Evolutionary conservation across 75 land plant genomes (phyloP), one percentile per base, ranked within the genome.

Genomic region (Adiantum capillusveneris): DNA sequence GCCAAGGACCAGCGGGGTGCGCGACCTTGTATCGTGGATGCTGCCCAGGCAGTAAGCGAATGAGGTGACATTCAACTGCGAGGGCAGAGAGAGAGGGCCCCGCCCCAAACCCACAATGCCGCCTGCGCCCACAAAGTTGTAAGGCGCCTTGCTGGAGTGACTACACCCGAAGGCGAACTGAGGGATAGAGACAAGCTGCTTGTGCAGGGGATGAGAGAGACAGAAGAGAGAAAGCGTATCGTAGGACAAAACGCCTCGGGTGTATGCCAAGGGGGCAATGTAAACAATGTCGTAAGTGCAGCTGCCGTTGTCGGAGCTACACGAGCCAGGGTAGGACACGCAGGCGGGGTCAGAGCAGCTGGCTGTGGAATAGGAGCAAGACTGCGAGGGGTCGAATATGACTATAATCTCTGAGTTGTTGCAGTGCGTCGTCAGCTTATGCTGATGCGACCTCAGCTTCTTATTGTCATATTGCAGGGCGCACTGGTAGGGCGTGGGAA

Each of bases 41-140:
- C 83, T 53, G 46, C 81, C 76, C n/a, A 90, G 73, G 64, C 96
- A 86, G 67, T 90, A 90, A 31, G 96, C 84, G 65, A 90, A 90
- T 3, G 66, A 58, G 64, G 50, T 46, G 76, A 83, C 54, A 31
- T 57, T n/a, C 17, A 57, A 17, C 62, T 49, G 53, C 26, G 77
- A 64, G 11, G 87, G 83, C 25, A 86, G 52, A 18, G 90, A 79
- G 27, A 86, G 75, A 0, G 25, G 9, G 24, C 90, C 90, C 22
- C 72, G 75, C 63, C 90, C 90, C 67, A 86, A 80, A 0, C 90
- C 90, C 21, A 82, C 87, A 17, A 86, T 79, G 2, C 90, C 90
- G 53, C 78, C 78, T 14, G 86, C 75, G 66, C 87, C 81, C 0
- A 71, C 87, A 59, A 86, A 86, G 26, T 83, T 83, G 64, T 80